A percentile compares a stretch with the other conserved stretches of the same genome.
These are phyloP conservation scores for Coffea canephora DNA, from an alignment of 257 asterid species.

Conservation along the genomic window DNA sequence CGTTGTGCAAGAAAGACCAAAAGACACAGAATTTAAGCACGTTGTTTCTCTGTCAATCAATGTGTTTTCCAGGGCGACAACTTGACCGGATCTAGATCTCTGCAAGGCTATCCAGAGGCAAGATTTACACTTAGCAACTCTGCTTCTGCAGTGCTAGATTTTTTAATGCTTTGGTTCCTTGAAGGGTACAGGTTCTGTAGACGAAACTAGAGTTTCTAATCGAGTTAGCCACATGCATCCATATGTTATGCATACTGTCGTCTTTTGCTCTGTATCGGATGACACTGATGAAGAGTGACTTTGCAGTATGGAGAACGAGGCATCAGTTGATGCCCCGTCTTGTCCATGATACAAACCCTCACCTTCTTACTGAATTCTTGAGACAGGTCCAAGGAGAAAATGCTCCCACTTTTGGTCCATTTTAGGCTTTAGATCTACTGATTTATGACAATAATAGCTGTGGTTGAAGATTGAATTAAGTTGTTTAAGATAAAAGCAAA, in stretches of 20 bases:
- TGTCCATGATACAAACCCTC: neutral
- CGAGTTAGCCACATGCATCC: neutral
- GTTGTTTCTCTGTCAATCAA: conserved; percentile 22
- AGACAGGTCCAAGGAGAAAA: neutral
- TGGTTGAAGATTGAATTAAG: neutral
- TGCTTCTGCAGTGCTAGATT: conserved; percentile 26
- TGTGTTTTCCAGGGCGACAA: conserved; percentile 38
- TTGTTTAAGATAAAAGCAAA: neutral
- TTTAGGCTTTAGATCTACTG: neutral
- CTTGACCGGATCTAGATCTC: conserved; percentile 66
- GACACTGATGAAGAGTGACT: neutral
- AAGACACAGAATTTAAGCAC: conserved; percentile 29
- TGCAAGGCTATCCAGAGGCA: conserved; percentile 55
- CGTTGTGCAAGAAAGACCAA: conserved; percentile 33
- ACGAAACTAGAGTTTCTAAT: neutral
- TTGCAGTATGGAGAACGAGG: neutral
- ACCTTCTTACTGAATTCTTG: neutral
- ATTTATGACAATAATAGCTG: neutral
- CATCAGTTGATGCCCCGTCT: conserved; percentile 9
- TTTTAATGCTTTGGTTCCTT: neutral
- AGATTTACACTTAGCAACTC: conserved; percentile 30
- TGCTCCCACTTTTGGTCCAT: neutral
- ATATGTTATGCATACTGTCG: neutral
- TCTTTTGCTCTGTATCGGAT: neutral
- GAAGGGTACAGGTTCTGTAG: conserved; percentile 10